A percentile compares a stretch with the other conserved stretches of the same genome.
Evolutionary conservation across 495 filamentous ascomycete species (phyloP).

Genomic region (Elasticomyces elasticus): DNA sequence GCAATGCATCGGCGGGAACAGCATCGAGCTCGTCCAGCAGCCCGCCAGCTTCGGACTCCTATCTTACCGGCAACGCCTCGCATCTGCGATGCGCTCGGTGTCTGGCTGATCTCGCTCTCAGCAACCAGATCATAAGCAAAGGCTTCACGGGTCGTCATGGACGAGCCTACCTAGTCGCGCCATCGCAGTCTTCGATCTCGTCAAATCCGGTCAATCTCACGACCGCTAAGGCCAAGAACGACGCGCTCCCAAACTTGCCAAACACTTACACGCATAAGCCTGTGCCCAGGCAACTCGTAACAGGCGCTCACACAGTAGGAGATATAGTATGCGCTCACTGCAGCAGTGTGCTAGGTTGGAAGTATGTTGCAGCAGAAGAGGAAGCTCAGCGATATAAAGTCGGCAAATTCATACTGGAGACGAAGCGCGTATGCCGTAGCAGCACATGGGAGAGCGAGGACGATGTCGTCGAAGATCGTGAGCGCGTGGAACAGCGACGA

Average conservation of each 20-base stretch:
- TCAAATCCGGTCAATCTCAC: constrained; percentile 10
- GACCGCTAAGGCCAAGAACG: constrained; percentile 11
- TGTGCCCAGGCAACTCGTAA: constrained; percentile 66
- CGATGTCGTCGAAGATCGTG: constrained; percentile 15
- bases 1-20: constrained; percentile 19
- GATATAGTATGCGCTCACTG: constrained; percentile 50
- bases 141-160: constrained; percentile 92
- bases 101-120: constrained; percentile 62
- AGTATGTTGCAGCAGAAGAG: constrained; percentile 80
- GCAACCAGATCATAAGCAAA: constrained; percentile 75
- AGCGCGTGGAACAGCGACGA: constrained; percentile 2
- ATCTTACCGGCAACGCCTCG: constrained; percentile 43
- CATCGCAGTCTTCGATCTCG: constrained; percentile 27
- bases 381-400: constrained; percentile 81
- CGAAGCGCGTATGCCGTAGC: constrained; percentile 54
- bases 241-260: constrained; percentile 32
- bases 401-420: constrained; percentile 93
- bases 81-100: constrained; percentile 66
- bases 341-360: constrained; percentile 72
- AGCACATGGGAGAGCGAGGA: constrained; percentile 54
- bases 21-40: constrained; percentile 18
- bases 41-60: constrained; percentile 28
- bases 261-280: constrained; percentile 53
- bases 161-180: constrained; percentile 75
- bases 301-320: constrained; percentile 45